phyloP scores from a whole-genome alignment of 2,329 filamentous ascomycete species.

The Dendryphion nanum region DNA sequence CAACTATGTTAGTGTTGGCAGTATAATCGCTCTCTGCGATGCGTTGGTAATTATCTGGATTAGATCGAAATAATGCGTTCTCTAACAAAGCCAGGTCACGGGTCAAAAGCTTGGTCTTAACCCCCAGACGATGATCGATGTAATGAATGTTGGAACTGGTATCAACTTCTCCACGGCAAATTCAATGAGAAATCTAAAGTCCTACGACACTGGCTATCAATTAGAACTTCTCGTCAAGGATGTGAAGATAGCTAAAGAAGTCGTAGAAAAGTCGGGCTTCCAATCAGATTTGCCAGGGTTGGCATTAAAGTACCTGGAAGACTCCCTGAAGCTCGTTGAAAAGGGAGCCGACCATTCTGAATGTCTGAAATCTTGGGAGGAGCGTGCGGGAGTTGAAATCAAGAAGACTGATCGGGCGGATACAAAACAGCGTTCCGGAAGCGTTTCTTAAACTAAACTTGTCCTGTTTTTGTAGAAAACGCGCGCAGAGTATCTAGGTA shows the following conservation, averaged over 20 bases:
- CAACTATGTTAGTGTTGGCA: slow-evolving; percentile 37
- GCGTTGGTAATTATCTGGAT: slow-evolving; percentile 12
- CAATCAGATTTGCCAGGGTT: slow-evolving; percentile 29
- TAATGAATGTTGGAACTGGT: slow-evolving; percentile 43
- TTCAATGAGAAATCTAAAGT: slow-evolving; percentile 22
- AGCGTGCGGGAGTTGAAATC: slow-evolving; percentile 32
- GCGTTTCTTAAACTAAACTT: not conserved
- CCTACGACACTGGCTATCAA: slow-evolving; percentile 34
- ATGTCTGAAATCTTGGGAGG: slow-evolving; percentile 36
- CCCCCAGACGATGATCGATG: slow-evolving; percentile 41
- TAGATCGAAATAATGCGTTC: not conserved
- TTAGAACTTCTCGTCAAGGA: slow-evolving; percentile 37
- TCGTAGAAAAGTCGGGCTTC: slow-evolving; percentile 32
- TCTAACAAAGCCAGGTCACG: slow-evolving; percentile 14
- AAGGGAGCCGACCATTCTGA: slow-evolving; percentile 34
- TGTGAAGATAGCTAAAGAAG: slow-evolving; percentile 35
- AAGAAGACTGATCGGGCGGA: slow-evolving; percentile 17
- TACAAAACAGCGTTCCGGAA: not conserved
- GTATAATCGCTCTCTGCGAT: slow-evolving; percentile 31
- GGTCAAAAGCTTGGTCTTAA: slow-evolving; percentile 38
- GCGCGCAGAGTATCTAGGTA: no score
- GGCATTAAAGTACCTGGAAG: slow-evolving; percentile 28
- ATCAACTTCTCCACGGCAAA: slow-evolving; percentile 37
- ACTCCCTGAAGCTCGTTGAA: slow-evolving; percentile 29
- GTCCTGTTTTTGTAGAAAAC: not conserved